Evolutionary conservation across 1,284 basidiomycete genomes (phyloP).

Genomic region (Anthracocystis walkeri): DNA sequence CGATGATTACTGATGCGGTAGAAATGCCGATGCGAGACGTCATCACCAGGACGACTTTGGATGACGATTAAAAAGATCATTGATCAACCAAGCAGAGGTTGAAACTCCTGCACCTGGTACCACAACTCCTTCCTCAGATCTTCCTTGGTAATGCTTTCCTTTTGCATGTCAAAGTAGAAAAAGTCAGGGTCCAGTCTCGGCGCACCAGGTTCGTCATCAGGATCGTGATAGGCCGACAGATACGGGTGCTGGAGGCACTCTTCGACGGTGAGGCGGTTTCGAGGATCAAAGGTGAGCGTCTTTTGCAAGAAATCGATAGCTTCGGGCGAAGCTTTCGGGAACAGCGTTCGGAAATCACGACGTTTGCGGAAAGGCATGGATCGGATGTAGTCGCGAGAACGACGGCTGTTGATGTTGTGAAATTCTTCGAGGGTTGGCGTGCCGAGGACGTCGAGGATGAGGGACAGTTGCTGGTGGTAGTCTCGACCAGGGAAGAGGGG

Average conservation of each 20-base stretch:
- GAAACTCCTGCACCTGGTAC: constrained; percentile 59
- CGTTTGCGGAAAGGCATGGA: constrained; percentile 91
- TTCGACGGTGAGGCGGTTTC: constrained; percentile 64
- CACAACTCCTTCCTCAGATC: constrained; percentile 61
- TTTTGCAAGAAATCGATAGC: constrained; percentile 87
- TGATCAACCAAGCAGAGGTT: constrained; percentile 45
- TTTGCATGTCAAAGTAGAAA: constrained; percentile 61
- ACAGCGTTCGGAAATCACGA: constrained; percentile 79
- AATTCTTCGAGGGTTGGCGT: constrained; percentile 76
- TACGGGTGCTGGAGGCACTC: constrained; percentile 67
- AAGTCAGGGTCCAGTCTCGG: constrained; percentile 55
- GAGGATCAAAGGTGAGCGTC: constrained; percentile 78
- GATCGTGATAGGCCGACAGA: constrained; percentile 65
- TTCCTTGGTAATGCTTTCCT: constrained; percentile 56
- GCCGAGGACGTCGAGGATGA: constrained; percentile 75
- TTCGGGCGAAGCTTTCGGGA: constrained; percentile 77
- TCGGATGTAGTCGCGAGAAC: constrained; percentile 91
- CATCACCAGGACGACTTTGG: constrained; percentile 8
- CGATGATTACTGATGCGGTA: too few relatives aligned
- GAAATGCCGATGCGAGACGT: constrained; percentile 8
- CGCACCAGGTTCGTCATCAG: constrained; percentile 62
- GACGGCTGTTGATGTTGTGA: constrained; percentile 78
- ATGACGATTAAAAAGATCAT: neutral
- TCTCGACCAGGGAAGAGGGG: constrained; percentile 84
- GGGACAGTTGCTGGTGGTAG: constrained; percentile 73